Conservation (phyloP, 345 rosid genomes). For the Diplotaxis tenuifolia region DNA sequence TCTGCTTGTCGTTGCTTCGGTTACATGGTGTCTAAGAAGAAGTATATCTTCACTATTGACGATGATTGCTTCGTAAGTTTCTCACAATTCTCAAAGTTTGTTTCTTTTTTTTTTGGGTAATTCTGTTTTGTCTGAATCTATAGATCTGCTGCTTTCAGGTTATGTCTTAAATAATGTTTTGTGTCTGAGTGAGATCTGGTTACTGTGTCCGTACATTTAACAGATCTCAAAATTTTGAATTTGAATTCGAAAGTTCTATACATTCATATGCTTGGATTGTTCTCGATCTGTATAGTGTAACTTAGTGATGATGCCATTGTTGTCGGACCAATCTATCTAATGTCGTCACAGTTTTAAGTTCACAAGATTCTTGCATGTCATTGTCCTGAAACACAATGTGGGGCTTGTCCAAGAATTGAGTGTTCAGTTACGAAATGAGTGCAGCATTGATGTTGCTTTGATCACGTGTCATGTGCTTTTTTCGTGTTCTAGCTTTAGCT, state of each 20-base stretch:
- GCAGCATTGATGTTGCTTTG: slow-evolving; percentile 31
- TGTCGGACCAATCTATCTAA: too few relatives aligned
- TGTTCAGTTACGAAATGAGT: slow-evolving; percentile 30
- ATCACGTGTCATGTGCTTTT: too few relatives aligned
- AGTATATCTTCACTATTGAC: slow-evolving; percentile 52
- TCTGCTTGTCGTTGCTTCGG: slow-evolving; percentile 60
- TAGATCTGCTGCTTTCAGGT: slow-evolving; percentile 8
- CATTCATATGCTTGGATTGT: neutral
- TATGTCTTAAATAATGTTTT: neutral
- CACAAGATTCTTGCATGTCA: slow-evolving; percentile 29
- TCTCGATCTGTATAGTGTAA: too few relatives aligned
- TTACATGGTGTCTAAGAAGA: slow-evolving; percentile 42
- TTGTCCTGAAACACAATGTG: slow-evolving; percentile 20
- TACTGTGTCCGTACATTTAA: neutral
- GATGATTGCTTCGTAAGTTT: slow-evolving; percentile 55
- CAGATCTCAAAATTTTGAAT: slow-evolving; percentile 22
- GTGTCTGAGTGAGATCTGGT: neutral
- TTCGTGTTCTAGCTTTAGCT: neutral
- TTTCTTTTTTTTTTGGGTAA: neutral
- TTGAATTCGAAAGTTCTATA: too few relatives aligned
- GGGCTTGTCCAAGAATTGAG: slow-evolving; percentile 1
- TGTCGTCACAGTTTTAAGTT: too few relatives aligned
- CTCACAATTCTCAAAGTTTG: neutral
- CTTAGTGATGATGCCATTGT: too few relatives aligned
- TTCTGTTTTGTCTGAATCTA: neutral